Conservation (phyloP, 345 rosid species). For the Trapa bicornis region DNA sequence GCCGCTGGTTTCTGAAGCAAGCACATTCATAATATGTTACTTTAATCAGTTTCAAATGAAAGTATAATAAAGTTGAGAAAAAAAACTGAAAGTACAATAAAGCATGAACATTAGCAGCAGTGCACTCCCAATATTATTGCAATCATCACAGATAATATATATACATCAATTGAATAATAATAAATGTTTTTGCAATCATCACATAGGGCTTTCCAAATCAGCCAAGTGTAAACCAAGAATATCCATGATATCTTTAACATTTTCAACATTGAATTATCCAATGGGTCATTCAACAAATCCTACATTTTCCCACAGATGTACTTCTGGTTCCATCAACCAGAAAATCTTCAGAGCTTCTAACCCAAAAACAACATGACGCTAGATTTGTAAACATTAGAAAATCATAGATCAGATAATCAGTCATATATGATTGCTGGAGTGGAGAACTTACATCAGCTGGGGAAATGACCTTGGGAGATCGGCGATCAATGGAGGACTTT, state of each 20-base stretch:
- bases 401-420: neutral
- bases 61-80: neutral
- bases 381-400: neutral
- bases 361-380: neutral
- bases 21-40: neutral
- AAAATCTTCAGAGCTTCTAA: neutral
- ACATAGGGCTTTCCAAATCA: neutral
- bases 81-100: neutral
- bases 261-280: neutral
- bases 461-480: constrained; percentile 51
- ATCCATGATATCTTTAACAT: neutral
- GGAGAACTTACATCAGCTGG: constrained; percentile 56
- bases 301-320: neutral
- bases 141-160: neutral
- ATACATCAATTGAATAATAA: neutral
- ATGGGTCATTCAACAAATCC: neutral
- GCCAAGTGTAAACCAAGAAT: neutral
- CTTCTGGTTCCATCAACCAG: neutral
- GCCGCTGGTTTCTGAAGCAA: constrained; percentile 48
- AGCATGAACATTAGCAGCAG: neutral
- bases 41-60: neutral
- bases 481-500: constrained; percentile 52
- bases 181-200: neutral
- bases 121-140: neutral
- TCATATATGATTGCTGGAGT: neutral